Base-by-base conservation (phyloP, 2,329 filamentous ascomycete genomes). In the Phialophora verrucosa region DNA sequence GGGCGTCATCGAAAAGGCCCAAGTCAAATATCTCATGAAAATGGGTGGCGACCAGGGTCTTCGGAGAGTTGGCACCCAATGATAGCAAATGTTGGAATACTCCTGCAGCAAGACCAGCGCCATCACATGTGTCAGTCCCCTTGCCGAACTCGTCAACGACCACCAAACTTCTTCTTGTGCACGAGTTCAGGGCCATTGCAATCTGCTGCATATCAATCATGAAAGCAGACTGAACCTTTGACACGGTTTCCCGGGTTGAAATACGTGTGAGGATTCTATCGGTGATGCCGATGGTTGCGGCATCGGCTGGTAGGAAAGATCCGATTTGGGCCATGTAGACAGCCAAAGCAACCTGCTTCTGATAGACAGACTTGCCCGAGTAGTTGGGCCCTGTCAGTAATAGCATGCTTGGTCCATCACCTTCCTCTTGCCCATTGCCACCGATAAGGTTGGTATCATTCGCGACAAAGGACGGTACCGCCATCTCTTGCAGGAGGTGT, bases 341-440 rank as follows among this genome's bases (percentile, higher is more conserved):
- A 65, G 97, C 95, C 58, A 97, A 81, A 4, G 93, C 95, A 35
- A 92, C 87, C 76, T 99, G 94, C 77, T 96, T 99, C 75, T 98
- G 84, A 77, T 97, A 98, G 0, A 98, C 87, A 72, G 93, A 98
- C 78, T 99, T 99, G 0, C 95, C 95, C 0, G 95, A 98, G 76
- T 95, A 96, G 73, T 99, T 99, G 4, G 95, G 93, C 0, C 95
- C 95, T 0, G 95, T 98, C 73, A 99, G 78, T 5, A 97, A 81
- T 12, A 97, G 76, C 79, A 92, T 90, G 70, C 86, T 92, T 12
- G 91, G 88, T 10, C 72, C 65, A n/a, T 35, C 42, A 3, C 42
- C 7, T 11, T 67, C 68, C n/a, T 70, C 68, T 47, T 71, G 60
- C 12, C 68, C 66, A 14, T 55, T 66, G 1, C 91, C 90, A 25